Base-by-base conservation (phyloP, 352 stramenopile species). In the Phytophthora chlamydospora region DNA sequence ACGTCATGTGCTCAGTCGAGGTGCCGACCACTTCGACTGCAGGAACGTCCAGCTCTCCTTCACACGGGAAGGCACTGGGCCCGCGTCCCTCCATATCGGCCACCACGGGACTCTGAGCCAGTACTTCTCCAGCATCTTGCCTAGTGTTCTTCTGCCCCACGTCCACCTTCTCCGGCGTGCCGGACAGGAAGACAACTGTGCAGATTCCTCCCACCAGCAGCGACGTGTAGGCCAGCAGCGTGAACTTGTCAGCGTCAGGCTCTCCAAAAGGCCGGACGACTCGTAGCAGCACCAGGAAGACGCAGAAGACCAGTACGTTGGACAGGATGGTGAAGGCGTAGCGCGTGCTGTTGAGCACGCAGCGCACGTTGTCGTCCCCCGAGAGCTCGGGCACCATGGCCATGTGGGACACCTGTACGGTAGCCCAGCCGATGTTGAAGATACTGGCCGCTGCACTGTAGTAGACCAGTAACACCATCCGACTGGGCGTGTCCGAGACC, bases 311-410 rank as follows among this genome's bases (percentile, higher is more conserved):
- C 21, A 93, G 61, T 39, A 95, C 85, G 51, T 95, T 95, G n/a
- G 87, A 95, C 7, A 94, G 65, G 47, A 95, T 94, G 31, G 87
- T 95, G 58, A 90, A 93, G 6, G 82, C 87, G 52, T 95, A 95
- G 6, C 87, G 79, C 16, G 78, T 90, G 56, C 78, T 89, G 72
- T 94, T 95, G 21, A 95, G 70, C 24, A 93, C 73, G 38, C 82
- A 90, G 43, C 85, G 83, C 27, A 93, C 73, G 29, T 91, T 91
- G 59, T 94, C 83, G 38, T 95, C 76, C 4, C 68, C 53, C 3
- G 87, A 91, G 1, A 95, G 69, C 45, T 95, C 87, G 0, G 87
- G 87, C 6, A 92, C 87, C 85, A 95, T 76, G 12, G 87, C 84
- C 87, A 95, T 95, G 66, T 95, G 87, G 0, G 83, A 91, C 8